Evolutionary conservation across 2,329 filamentous ascomycete species (phyloP), one percentile per base, ranked within the genome.

Genomic region (Colletotrichum incanum): DNA sequence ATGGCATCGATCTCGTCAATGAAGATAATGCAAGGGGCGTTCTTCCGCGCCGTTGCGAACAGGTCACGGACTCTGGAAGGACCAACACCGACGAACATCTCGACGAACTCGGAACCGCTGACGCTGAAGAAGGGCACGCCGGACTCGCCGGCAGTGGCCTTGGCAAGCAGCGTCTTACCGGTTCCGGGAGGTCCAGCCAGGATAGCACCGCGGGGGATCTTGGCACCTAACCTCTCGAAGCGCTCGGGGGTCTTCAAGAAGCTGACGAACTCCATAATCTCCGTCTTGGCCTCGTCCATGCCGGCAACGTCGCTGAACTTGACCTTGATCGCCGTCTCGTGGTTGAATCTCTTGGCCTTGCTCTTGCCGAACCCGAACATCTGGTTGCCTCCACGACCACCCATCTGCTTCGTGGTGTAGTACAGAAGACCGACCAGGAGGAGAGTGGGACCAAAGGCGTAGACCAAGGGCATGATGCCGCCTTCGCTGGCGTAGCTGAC

Each of bases 1-100:
- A 99, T 98, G 70, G 96, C 96, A 81, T 99, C 96, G 77, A 99
- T 99, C 84, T 99, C 96, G 80, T 99, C 96, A 76, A 99, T 98
- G 86, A 99, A 99, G 83, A 99, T 97, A 83, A 99, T 99, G 84
- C 96, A 99, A 4, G 96, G 96, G 0, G 96, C 94, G 83, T 94
- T 97, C 87, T 98, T 98, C 71, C 96, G 91, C 23, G 96, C 96
- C 77, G 94, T 98, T 69, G 94, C 92, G 79, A 99, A 99, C 64
- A 99, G 86, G 82, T 99, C 96, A 77, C 96, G 92, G 62, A 99
- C 96, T 83, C 96, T 91, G 39, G 96, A 98, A 26, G 96, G 94
- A 83, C 96, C 96, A 72, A 99, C 96, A 90, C 96, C 96, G 63
- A 99, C 96, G 80, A 99, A 99, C 96, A 99, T 99, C 85, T 99